Percentiles rank a stretch among this genome's conserved stretches.
phyloP scores from a whole-genome alignment of 106 monocot genomes.

The Acorus gramineus region DNA sequence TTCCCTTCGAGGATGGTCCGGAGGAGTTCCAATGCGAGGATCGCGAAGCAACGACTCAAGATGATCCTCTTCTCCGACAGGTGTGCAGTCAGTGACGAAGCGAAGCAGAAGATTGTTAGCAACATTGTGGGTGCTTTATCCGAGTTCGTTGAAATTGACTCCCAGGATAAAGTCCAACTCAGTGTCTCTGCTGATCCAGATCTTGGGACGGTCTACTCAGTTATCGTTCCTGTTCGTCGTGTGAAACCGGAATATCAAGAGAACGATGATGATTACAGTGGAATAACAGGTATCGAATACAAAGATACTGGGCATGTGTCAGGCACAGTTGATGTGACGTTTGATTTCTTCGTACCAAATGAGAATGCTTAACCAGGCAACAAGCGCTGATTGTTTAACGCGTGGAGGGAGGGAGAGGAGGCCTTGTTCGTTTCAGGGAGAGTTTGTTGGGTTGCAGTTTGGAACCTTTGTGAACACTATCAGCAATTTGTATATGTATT shows the following conservation, averaged over 20 bases:
- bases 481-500: too few species aligned
- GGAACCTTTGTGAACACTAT: too few species aligned
- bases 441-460: too few species aligned
- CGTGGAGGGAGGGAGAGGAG: too few species aligned
- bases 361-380: conserved; percentile 10
- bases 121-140: conserved; percentile 58
- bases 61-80: conserved; percentile 95
- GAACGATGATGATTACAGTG: conserved; percentile 67
- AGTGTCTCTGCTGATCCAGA: conserved; percentile 69
- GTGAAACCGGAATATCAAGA: conserved; percentile 83
- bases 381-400: too few species aligned
- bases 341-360: conserved; percentile 67
- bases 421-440: too few species aligned
- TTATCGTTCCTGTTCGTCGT: conserved; percentile 70
- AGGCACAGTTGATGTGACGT: conserved; percentile 74
- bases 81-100: conserved; percentile 83
- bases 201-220: conserved; percentile 83
- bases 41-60: conserved; percentile 89
- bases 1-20: conserved; percentile 39
- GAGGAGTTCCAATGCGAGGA: conserved; percentile 58
- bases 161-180: conserved; percentile 83
- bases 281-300: conserved; percentile 58
- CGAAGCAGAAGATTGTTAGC: conserved; percentile 86
- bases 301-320: conserved; percentile 67
- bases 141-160: conserved; percentile 93